These are phyloP conservation scores for Phycomyces blakesleeanus DNA, from an alignment of 192 early-diverging fungal genomes.

Conservation along the genomic window DNA sequence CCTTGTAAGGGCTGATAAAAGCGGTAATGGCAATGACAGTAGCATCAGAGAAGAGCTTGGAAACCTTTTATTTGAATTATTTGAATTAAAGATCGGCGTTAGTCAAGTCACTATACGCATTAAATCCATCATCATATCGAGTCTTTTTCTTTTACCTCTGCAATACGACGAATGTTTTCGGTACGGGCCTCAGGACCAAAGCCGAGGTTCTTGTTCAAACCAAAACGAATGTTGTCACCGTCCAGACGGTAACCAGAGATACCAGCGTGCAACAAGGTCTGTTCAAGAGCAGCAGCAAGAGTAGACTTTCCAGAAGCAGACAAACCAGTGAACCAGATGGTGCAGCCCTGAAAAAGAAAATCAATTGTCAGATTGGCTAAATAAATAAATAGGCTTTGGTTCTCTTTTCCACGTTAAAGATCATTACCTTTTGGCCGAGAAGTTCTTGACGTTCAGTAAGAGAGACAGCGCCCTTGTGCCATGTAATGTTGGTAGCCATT, in stretches of 20 bases:
- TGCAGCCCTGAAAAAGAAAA: constrained; percentile 58
- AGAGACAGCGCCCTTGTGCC: constrained; percentile 77
- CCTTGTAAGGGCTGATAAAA: constrained; percentile 87
- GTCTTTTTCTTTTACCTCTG: constrained; percentile 57
- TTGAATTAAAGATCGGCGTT: constrained; percentile 11
- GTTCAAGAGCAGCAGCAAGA: constrained; percentile 85
- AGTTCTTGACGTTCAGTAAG: constrained; percentile 69
- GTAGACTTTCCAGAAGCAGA: constrained; percentile 96
- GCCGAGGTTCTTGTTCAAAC: constrained; percentile 91
- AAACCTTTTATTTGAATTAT: too few relatives aligned
- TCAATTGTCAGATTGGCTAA: not conserved
- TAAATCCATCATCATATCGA: constrained; percentile 14
- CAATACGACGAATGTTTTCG: constrained; percentile 94
- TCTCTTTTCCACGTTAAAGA: too few relatives aligned
- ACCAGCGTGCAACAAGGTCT: constrained; percentile 72
- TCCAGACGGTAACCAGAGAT: constrained; percentile 87
- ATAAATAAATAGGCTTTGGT: too few relatives aligned
- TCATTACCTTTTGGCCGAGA: constrained; percentile 59
- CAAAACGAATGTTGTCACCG: constrained; percentile 97
- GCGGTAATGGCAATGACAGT: constrained; percentile 79
- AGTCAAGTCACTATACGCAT: too few relatives aligned
- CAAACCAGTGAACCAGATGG: constrained; percentile 92
- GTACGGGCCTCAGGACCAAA: constrained; percentile 88
- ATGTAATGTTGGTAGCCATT: constrained; percentile 83
- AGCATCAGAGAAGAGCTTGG: constrained; percentile 91